phyloP scores from a whole-genome alignment of 495 filamentous ascomycete species.

The Penicillium turbatum region DNA sequence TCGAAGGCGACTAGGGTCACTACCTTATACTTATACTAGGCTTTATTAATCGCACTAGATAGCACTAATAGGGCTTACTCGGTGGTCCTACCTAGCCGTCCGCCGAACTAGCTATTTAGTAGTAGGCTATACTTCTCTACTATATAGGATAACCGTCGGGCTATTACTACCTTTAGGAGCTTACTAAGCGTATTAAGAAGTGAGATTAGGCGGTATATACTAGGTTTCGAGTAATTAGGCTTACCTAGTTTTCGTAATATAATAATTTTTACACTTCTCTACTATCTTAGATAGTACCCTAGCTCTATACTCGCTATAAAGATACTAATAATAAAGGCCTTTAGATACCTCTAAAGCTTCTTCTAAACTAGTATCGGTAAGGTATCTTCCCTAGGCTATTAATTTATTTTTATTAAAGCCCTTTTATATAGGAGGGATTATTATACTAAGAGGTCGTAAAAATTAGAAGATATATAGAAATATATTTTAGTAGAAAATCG shows the following conservation, averaged over 20 bases:
- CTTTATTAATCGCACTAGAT: constrained; percentile 11
- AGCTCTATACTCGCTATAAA: constrained; percentile 5
- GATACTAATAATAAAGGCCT: constrained; percentile 13
- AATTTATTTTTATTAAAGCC: too few relatives aligned
- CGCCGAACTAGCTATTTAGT: constrained; percentile 18
- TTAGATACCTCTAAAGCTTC: constrained; percentile 16
- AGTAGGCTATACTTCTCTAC: constrained; percentile 19
- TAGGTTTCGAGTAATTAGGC: constrained; percentile 18
- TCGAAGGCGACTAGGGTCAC: constrained; percentile 18
- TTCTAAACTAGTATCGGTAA: constrained; percentile 24
- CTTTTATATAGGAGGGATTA: too few relatives aligned
- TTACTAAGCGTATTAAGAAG: constrained; percentile 24
- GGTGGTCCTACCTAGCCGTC: constrained; percentile 11
- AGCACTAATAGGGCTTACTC: constrained; percentile 21
- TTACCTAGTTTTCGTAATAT: constrained; percentile 1
- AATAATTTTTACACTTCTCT: too few relatives aligned
- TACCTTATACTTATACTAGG: constrained; percentile 16
- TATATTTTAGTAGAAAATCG: too few relatives aligned
- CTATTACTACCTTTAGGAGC: constrained; percentile 19
- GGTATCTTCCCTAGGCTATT: constrained; percentile 21
- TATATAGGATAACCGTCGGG: constrained; percentile 6
- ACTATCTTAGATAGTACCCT: too few relatives aligned
- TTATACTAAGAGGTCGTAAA: too few relatives aligned
- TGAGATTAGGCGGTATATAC: constrained; percentile 24
- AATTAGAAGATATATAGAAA: too few relatives aligned